These are phyloP conservation scores for Ampelomyces quisqualis DNA, from an alignment of 2,329 filamentous ascomycete species.

Conservation along the genomic window DNA sequence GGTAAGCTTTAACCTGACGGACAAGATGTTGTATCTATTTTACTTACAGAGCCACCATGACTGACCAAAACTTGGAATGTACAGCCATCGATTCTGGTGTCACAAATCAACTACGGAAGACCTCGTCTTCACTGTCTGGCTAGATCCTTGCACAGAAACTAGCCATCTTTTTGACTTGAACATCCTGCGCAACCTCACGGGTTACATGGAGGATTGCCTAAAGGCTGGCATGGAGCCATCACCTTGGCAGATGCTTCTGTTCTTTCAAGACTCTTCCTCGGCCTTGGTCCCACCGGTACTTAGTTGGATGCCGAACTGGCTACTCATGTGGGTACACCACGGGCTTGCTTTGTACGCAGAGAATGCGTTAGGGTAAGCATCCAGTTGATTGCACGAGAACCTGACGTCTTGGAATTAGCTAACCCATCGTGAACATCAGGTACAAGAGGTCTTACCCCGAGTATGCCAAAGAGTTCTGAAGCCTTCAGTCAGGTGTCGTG, in stretches of 20 bases:
- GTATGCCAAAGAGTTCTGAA: background rate
- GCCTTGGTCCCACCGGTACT: background rate
- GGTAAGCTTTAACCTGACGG: slow-evolving; percentile 1
- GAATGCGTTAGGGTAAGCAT: slow-evolving; percentile 1
- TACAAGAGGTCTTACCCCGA: slow-evolving; percentile 1
- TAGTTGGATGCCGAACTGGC: background rate
- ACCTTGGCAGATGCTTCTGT: background rate
- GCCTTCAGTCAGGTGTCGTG: background rate
- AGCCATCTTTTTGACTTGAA: background rate
- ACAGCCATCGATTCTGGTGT: slow-evolving; percentile 1
- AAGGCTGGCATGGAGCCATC: background rate
- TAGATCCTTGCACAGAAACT: background rate
- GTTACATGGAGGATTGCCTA: background rate
- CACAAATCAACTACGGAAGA: slow-evolving; percentile 1
- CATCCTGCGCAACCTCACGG: background rate
- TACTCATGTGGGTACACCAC: background rate
- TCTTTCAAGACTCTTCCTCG: background rate
- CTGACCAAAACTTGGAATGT: background rate
- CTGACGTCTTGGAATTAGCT: background rate
- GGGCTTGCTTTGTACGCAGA: background rate
- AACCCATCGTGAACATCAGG: background rate
- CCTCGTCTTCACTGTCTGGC: slow-evolving; percentile 1
- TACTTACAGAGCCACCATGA: background rate
- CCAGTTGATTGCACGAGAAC: background rate
- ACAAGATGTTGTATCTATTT: background rate